Percentiles rank a stretch among this genome's conserved stretches.
phyloP scores from a whole-genome alignment of 345 rosid species.

The Barbarea vulgaris region DNA sequence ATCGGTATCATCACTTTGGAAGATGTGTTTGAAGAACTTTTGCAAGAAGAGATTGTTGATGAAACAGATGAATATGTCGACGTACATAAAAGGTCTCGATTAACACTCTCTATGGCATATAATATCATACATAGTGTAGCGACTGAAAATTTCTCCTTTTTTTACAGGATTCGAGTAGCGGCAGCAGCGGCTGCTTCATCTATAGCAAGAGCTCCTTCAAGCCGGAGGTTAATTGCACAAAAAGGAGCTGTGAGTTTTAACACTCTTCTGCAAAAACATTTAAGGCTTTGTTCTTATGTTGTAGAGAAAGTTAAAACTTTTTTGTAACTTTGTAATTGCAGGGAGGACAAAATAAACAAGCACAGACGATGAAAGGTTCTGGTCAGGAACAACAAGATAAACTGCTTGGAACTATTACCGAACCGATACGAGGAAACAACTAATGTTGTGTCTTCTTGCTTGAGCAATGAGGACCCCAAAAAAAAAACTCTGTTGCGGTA shows the following conservation, averaged over 20 bases:
- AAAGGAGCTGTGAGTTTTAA: conserved; percentile 37
- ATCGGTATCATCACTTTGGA: conserved; percentile 95
- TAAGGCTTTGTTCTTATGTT: neutral
- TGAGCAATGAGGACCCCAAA: neutral
- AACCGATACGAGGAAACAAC: conserved; percentile 20
- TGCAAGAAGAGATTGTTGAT: conserved; percentile 98
- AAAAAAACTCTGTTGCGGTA: neutral
- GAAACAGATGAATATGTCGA: conserved; percentile 98
- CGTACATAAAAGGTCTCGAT: conserved; percentile 81
- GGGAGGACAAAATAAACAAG: conserved; percentile 42
- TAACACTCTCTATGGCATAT: neutral
- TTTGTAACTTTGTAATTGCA: neutral
- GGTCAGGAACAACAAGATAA: conserved; percentile 35
- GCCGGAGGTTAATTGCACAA: conserved; percentile 66
- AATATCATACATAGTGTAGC: neutral
- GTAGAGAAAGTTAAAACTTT: neutral
- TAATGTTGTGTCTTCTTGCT: conserved; percentile 23
- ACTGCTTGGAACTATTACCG: conserved; percentile 28
- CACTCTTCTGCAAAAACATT: neutral
- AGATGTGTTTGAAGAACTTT: conserved; percentile 96
- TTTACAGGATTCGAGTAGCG: conserved; percentile 89
- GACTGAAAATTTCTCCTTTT: neutral
- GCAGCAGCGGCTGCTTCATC: conserved; percentile 94
- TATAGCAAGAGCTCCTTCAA: conserved; percentile 92
- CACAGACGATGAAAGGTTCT: conserved; percentile 25